Base-by-base conservation (phyloP, 768 basidiomycete genomes). In the Cystobasidium onofrii region DNA sequence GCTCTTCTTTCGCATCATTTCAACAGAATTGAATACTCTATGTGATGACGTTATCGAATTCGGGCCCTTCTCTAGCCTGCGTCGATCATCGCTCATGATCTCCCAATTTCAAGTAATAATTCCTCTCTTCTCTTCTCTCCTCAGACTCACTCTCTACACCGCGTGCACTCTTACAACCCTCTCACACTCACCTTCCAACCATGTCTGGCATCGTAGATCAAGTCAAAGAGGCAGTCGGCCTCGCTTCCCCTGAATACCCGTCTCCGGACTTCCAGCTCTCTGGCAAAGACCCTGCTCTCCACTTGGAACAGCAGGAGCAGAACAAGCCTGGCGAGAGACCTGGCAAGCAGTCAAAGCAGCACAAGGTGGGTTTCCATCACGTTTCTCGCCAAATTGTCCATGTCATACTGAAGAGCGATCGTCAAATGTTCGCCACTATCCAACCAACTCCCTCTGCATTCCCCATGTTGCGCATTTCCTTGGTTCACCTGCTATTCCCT, bases 241-340 rank as follows among this genome's bases (percentile, higher is more conserved):
- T 46, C 33, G 36, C 69, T 25, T 34, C 46, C 54, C 52, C 3
- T 27, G 9, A 15, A 33, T 71, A 71, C 34, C 69, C 69, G 3
- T 7, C 31, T 10, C 7, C 3, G 34, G 69, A 55, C 29, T 71
- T 46, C 41, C 69, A 71, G 50, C 69, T 71, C 55, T 55, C 34
- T 29, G 57, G 57, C 25, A 60, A 60, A 29, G 69, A 71, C 25
- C 69, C 69, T 10, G 52, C 69, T 1, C 15, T 71, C 25, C 74
- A 36, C 65, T 34, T 43, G 18, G 70, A 72, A 20, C 65, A 60
- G 60, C 55, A 71, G 15, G 20, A 61, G n/a, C 43, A 50, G 34
- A 75, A 75, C 46, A 34, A 72, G 41, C 50, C 74, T 17, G 74
- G 74, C 66, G 70, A 71, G 41, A 50, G 74, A 1, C 74, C 74